These are phyloP conservation scores for Dalbergia cultrata DNA, from an alignment of 306 rosid genomes.

Conservation along the genomic window DNA sequence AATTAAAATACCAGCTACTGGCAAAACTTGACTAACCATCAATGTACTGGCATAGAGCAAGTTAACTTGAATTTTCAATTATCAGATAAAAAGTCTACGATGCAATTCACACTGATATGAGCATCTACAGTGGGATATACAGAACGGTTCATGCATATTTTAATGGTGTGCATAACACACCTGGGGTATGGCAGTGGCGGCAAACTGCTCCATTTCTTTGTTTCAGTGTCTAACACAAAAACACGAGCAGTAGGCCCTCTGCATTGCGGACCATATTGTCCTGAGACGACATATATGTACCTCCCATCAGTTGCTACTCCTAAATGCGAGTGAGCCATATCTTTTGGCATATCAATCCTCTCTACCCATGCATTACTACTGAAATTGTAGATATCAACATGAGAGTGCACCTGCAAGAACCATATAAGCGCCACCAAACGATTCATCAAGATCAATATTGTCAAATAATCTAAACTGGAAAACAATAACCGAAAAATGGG, in stretches of 20 bases:
- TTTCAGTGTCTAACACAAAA: conserved; percentile 76
- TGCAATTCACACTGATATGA: conserved; percentile 13
- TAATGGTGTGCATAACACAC: conserved; percentile 49
- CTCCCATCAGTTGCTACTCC: conserved; percentile 91
- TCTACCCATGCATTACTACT: conserved; percentile 67
- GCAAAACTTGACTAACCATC: conserved; percentile 21
- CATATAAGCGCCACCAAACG: neutral
- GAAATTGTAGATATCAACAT: conserved; percentile 80
- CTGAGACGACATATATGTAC: conserved; percentile 78
- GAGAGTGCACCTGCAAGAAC: conserved; percentile 81
- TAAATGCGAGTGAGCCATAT: conserved; percentile 92
- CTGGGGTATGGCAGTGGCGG: conserved; percentile 83
- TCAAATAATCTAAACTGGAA: conserved; percentile 8
- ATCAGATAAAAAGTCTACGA: neutral
- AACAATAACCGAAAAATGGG: neutral
- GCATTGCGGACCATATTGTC: conserved; percentile 91
- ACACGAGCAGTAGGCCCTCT: conserved; percentile 69
- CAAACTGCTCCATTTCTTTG: conserved; percentile 73
- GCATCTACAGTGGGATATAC: conserved; percentile 3
- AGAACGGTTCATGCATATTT: conserved; percentile 12
- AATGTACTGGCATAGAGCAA: conserved; percentile 8
- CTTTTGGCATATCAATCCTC: conserved; percentile 74
- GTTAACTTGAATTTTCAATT: conserved; percentile 25
- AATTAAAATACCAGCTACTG: conserved; percentile 18
- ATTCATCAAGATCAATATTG: conserved; percentile 1